These are phyloP conservation scores for Cenchrus fungigraminus DNA, from an alignment of 176 grass and related monocot genomes.

Conservation along the genomic window DNA sequence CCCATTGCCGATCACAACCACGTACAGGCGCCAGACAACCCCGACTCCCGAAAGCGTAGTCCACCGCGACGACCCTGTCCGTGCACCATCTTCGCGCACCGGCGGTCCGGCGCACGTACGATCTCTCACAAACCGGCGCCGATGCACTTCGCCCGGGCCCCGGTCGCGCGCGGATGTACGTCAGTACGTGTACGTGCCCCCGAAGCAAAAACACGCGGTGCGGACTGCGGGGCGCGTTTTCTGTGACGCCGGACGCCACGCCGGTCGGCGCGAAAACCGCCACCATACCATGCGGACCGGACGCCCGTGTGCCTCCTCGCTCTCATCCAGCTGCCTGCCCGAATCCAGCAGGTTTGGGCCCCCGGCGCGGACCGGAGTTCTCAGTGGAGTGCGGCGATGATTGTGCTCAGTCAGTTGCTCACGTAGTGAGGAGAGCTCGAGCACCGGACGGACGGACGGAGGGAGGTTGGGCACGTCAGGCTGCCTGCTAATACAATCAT, in stretches of 20 bases:
- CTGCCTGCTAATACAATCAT: background rate
- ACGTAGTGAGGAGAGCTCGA: background rate
- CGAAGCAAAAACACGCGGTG: constrained; percentile 6
- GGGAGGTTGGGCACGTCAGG: background rate
- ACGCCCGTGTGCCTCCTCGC: background rate
- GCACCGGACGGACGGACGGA: too few relatives aligned
- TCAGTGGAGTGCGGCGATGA: constrained; percentile 5
- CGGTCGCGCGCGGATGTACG: background rate
- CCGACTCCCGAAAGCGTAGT: too few relatives aligned
- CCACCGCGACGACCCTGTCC: too few relatives aligned
- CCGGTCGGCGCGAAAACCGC: constrained; percentile 6
- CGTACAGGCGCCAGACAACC: too few relatives aligned
- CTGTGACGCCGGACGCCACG: background rate
- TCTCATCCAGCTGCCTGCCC: background rate
- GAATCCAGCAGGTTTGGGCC: background rate
- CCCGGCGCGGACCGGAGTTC: background rate
- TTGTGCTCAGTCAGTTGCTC: background rate
- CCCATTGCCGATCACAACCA: too few relatives aligned
- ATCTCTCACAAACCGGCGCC: too few relatives aligned
- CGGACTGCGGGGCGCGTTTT: background rate
- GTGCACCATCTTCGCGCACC: too few relatives aligned
- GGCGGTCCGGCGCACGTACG: too few relatives aligned
- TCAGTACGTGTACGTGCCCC: background rate
- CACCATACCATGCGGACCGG: background rate
- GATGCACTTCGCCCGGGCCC: too few relatives aligned